Base-by-base conservation (phyloP, 371 early-diverging fungal genomes). In the Mucor sp. region DNA sequence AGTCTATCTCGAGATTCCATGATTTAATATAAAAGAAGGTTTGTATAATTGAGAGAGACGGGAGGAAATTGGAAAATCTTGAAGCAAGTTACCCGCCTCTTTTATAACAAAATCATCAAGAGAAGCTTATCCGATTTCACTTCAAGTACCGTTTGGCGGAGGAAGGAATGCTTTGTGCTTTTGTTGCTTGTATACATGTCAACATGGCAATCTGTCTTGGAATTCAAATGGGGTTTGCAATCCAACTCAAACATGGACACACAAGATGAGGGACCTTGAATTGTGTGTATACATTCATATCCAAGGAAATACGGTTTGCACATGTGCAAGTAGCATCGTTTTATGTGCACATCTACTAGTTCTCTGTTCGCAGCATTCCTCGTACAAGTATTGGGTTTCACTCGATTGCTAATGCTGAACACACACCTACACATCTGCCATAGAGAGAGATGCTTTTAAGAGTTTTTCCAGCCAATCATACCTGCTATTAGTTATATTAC, bases 1-100 rank as follows among this genome's bases (percentile, higher is more conserved):
- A 80, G 69, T 75, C 72, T 73, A 72, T 72, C 53, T 53, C 53
- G 53, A 53, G 53, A 53, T 25, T 53, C 53, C 53, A 53, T 53
- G 53, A 27, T 53, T 11, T 53, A 15, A 53, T 41, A 14, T 14
- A 25, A 27, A 50, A 48, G 21, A 23, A 53, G 27, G 21, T 47
- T 47, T 3, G n/a, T 21, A n/a, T n/a, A 3, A 8, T 21, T 21
- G 6, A 19, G 19, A 19, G 19, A 44, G 21, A 44, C 47, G 47
- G 47, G 47, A 47, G 19, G 21, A 47, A 47, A 47, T 47, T 47
- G 47, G 47, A 21, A 9, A 21, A 21, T 47, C 21, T 53, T 25
- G 23, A 23, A 23, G 6, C 5, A 53, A 53, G 8, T 27, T 53
- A 14, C 27, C 23, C 53, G 53, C 53, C 27, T 53, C 53, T 53